Percentiles rank a stretch among this genome's conserved stretches.
These are phyloP conservation scores for Amylostereum areolatum DNA, from an alignment of 1,284 basidiomycete species.

Conservation along the genomic window DNA sequence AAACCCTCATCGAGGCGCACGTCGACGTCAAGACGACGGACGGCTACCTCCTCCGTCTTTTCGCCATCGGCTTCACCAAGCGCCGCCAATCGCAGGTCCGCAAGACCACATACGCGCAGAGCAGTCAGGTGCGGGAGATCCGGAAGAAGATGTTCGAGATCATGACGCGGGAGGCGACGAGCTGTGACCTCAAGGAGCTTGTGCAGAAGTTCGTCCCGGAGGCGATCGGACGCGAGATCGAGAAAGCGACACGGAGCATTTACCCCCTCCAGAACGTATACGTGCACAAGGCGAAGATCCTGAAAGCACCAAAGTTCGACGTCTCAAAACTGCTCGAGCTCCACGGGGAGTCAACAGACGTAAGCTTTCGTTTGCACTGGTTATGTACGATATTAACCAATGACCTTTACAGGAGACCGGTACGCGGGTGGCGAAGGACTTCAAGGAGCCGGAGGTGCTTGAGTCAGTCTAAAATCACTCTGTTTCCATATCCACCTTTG, in stretches of 20 bases:
- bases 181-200: slow-evolving; percentile 96
- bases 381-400: slow-evolving; percentile 1
- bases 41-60: slow-evolving; percentile 98
- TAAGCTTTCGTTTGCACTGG: slow-evolving; percentile 36
- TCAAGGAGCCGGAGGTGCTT: slow-evolving; percentile 88
- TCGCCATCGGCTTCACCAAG: slow-evolving; percentile 99
- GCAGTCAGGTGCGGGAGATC: slow-evolving; percentile 94
- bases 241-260: slow-evolving; percentile 95
- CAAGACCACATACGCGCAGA: slow-evolving; percentile 99
- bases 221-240: slow-evolving; percentile 98
- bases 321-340: slow-evolving; percentile 92
- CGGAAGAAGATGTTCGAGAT: slow-evolving; percentile 99
- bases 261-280: slow-evolving; percentile 99
- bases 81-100: slow-evolving; percentile 94
- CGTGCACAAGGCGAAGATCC: slow-evolving; percentile 96
- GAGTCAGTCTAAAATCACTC: slow-evolving; percentile 66
- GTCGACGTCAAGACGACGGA: slow-evolving; percentile 99
- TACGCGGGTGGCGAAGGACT: slow-evolving; percentile 83
- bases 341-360: slow-evolving; percentile 91
- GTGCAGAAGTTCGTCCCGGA: slow-evolving; percentile 99
- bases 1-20: slow-evolving; percentile 97
- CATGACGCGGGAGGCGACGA: slow-evolving; percentile 94
- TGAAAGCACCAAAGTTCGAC: slow-evolving; percentile 98
- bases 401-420: slow-evolving; percentile 71
- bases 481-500: slow-evolving; percentile 31